Evolutionary conservation across 2,329 filamentous ascomycete genomes (phyloP).

Genomic region (Clathrospora elynae): DNA sequence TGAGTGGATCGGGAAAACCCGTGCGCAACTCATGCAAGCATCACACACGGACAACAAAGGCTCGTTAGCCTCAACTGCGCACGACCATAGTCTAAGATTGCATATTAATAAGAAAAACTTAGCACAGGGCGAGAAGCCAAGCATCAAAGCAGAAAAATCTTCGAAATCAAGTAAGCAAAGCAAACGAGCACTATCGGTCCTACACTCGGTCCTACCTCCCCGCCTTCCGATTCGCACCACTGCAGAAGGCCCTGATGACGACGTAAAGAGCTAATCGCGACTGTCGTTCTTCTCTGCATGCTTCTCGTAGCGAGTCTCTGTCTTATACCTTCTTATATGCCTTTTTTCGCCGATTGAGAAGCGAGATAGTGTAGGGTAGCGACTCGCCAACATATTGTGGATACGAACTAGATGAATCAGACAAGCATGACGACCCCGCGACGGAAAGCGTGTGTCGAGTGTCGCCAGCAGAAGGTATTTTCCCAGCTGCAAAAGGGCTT

Average conservation of each 20-base stretch:
- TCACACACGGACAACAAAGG: conserved; percentile 30
- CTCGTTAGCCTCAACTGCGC: conserved; percentile 26
- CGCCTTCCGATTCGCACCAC: conserved; percentile 40
- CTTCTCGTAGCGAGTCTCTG: conserved; percentile 22
- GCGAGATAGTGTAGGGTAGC: conserved; percentile 28
- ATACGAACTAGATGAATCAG: conserved; percentile 27
- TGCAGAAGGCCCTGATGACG: conserved; percentile 39
- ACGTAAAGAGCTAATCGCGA: conserved; percentile 37
- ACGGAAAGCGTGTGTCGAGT: conserved; percentile 47
- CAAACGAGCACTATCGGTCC: conserved; percentile 31
- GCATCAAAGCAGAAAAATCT: conserved; percentile 15
- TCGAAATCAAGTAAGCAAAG: conserved; percentile 19
- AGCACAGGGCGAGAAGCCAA: conserved; percentile 21
- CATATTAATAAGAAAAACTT: conserved; percentile 35
- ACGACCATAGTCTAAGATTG: conserved; percentile 20
- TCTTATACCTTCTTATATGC: conserved; percentile 28
- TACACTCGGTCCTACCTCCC: conserved; percentile 39
- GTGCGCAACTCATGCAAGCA: conserved; percentile 30
- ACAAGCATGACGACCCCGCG: conserved; percentile 42
- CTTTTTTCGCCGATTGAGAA: conserved; percentile 35
- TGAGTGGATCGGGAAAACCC: conserved; percentile 27
- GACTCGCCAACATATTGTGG: conserved; percentile 27
- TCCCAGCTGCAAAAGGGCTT: conserved; percentile 6
- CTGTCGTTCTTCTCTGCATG: conserved; percentile 23
- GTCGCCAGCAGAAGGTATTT: conserved; percentile 46